These are phyloP conservation scores for Fraxinus nigra DNA, from an alignment of 305 asterid species.

Conservation along the genomic window DNA sequence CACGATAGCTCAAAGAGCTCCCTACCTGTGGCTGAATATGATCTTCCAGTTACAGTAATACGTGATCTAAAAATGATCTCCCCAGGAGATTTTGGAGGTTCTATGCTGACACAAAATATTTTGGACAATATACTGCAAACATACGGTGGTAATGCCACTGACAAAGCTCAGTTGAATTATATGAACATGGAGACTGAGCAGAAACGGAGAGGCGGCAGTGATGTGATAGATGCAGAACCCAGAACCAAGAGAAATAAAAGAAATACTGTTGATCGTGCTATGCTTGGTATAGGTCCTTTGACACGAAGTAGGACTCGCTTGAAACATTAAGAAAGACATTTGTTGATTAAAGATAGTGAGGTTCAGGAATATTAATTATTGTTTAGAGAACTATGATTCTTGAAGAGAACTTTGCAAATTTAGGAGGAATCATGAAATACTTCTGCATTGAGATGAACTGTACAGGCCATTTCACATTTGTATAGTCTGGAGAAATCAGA, in stretches of 20 bases:
- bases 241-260: not conserved
- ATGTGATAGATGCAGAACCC: not conserved
- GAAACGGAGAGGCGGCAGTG: not conserved
- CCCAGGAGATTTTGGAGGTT: slow-evolving; percentile 23
- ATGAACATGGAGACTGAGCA: slow-evolving; percentile 16
- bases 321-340: not conserved
- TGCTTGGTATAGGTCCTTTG: slow-evolving; percentile 29
- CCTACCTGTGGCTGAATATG: slow-evolving; percentile 18
- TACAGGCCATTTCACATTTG: not conserved
- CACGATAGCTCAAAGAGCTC: slow-evolving; percentile 15
- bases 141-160: slow-evolving; percentile 10
- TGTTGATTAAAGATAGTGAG: not conserved
- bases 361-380: not conserved
- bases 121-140: slow-evolving; percentile 31
- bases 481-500: not conserved
- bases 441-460: not conserved
- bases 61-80: slow-evolving; percentile 30
- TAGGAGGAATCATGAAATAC: not conserved
- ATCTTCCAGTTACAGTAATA: slow-evolving; percentile 31
- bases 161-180: slow-evolving; percentile 6
- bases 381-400: not conserved
- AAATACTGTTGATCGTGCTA: not conserved
- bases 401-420: not conserved
- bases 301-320: slow-evolving; percentile 43
- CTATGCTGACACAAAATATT: slow-evolving; percentile 15